Conservation (phyloP, 768 basidiomycete genomes). For the Tulasnella sp. region DNA sequence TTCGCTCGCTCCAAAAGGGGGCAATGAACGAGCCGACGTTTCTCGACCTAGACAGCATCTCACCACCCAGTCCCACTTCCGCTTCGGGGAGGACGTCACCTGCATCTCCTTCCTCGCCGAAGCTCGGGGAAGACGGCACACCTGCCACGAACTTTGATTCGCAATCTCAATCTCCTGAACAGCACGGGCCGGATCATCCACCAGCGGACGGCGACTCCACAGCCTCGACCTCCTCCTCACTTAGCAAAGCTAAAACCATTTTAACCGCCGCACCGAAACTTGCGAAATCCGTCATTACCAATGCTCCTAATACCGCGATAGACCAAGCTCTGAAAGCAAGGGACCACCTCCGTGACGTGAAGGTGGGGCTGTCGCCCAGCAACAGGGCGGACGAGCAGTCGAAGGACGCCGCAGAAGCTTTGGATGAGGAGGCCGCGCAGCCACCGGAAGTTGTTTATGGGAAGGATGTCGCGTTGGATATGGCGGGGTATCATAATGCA, state of each 20-base stretch:
- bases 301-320: background rate
- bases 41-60: conserved; percentile 17
- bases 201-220: background rate
- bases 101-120: background rate
- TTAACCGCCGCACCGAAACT: conserved; percentile 1
- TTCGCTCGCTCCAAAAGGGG: background rate
- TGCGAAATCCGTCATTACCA: conserved; percentile 2
- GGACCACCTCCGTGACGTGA: background rate
- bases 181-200: background rate
- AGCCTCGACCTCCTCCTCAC: background rate
- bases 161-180: background rate
- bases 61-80: background rate
- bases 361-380: background rate
- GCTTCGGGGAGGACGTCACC: background rate
- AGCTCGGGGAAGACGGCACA: too few relatives aligned
- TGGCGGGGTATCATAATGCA: conserved; percentile 15
- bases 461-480: conserved; percentile 19
- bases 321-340: background rate
- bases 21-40: conserved; percentile 16
- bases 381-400: background rate
- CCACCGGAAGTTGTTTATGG: conserved; percentile 8
- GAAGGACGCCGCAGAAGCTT: background rate
- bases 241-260: background rate
- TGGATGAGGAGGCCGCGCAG: conserved; percentile 9
- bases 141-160: background rate